phyloP scores from a whole-genome alignment of 208 protist genomes.

The Trichomonas vaginalis region DNA sequence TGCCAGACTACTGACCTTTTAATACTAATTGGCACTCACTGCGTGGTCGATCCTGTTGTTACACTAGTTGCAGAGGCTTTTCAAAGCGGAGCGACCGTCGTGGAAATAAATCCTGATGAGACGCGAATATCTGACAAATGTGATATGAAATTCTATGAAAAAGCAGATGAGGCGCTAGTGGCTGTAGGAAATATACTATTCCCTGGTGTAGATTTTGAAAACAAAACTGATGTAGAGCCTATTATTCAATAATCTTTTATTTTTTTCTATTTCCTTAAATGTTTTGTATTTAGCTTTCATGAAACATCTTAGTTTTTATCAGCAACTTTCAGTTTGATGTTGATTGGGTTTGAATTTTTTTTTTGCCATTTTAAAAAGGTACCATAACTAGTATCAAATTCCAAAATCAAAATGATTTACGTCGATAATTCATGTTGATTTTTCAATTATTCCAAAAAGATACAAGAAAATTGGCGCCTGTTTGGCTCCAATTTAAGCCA shows the following conservation, averaged over 20 bases:
- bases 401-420: no score
- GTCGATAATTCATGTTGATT: no score
- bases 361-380: no score
- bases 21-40: not conserved
- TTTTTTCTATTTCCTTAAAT: not conserved
- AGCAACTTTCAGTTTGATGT: no score
- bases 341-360: no score
- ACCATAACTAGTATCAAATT: no score
- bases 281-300: not conserved
- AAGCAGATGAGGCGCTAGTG: not conserved
- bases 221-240: not conserved
- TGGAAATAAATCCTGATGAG: not conserved
- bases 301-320: no score
- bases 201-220: not conserved
- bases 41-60: not conserved
- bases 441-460: no score
- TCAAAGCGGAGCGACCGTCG: not conserved
- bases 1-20: not conserved
- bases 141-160: not conserved
- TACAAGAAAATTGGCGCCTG: not conserved
- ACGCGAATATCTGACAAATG: not conserved
- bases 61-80: not conserved
- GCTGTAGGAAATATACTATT: not conserved
- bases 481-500: not conserved
- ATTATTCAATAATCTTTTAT: not conserved